Evolutionary conservation across 2,329 filamentous ascomycete species (phyloP).

Genomic region (Ophiocordyceps camponoti-saundersi): DNA sequence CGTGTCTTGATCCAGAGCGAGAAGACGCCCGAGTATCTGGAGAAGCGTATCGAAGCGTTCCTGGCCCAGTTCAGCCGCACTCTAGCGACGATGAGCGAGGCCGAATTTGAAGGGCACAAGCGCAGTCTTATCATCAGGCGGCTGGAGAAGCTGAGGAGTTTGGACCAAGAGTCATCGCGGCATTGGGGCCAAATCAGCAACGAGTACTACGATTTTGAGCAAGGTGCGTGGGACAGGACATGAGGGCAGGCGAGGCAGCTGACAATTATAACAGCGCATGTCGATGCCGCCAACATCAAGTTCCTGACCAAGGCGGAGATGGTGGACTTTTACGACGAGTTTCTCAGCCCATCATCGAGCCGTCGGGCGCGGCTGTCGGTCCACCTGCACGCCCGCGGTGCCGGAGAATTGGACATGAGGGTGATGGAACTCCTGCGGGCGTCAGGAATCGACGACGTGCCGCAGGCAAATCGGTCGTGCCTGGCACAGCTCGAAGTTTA

Average conservation of each 20-base stretch:
- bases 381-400: slow-evolving; percentile 61
- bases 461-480: slow-evolving; percentile 28
- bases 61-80: slow-evolving; percentile 47
- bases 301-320: slow-evolving; percentile 65
- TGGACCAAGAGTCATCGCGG: slow-evolving; percentile 65
- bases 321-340: slow-evolving; percentile 58
- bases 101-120: slow-evolving; percentile 83
- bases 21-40: slow-evolving; percentile 65
- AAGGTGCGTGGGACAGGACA: slow-evolving; percentile 33
- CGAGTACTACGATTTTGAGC: slow-evolving; percentile 81
- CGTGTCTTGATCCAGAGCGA: slow-evolving; percentile 90
- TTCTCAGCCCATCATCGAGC: slow-evolving; percentile 58
- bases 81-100: slow-evolving; percentile 59
- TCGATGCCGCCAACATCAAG: slow-evolving; percentile 61
- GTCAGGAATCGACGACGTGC: slow-evolving; percentile 16
- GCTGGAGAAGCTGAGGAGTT: slow-evolving; percentile 82
- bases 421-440: slow-evolving; percentile 21
- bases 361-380: slow-evolving; percentile 69
- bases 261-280: slow-evolving; percentile 35
- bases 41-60: slow-evolving; percentile 77
- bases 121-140: slow-evolving; percentile 73
- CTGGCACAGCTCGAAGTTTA: slow-evolving; percentile 32
- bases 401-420: slow-evolving; percentile 26
- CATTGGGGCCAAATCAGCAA: slow-evolving; percentile 75
- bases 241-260: neutral